Conservation (phyloP, 2,329 filamentous ascomycete species). For the Penicillium sp. region DNA sequence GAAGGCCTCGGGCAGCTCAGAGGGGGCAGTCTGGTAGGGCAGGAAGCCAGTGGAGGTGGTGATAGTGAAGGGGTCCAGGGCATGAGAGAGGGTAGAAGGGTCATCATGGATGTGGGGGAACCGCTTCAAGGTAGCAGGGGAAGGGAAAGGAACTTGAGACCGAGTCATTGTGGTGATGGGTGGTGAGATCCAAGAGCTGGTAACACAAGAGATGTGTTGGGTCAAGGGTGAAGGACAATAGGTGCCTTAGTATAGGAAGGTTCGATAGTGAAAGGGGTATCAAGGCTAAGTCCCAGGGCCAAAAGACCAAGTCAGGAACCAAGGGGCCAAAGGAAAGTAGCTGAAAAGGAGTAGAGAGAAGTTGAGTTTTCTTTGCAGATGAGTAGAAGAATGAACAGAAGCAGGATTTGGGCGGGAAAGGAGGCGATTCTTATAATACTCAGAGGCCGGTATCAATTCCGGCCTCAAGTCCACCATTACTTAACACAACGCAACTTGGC, state of each 20-base stretch:
- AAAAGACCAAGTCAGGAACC: conserved; percentile 19
- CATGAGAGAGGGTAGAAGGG: conserved; percentile 42
- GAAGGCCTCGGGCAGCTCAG: conserved; percentile 71
- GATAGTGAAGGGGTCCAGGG: conserved; percentile 51
- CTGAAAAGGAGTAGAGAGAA: conserved; percentile 17
- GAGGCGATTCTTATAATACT: conserved; percentile 45
- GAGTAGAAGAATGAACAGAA: conserved; percentile 20
- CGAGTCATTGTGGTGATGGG: conserved; percentile 37
- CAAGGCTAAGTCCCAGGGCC: conserved; percentile 8
- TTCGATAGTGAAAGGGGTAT: conserved; percentile 4
- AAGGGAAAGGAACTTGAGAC: conserved; percentile 33
- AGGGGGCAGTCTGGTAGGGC: conserved; percentile 42
- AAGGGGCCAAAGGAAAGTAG: conserved; percentile 14
- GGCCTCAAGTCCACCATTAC: conserved; percentile 45
- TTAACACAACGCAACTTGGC: conserved; percentile 33
- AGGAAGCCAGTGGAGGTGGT: conserved; percentile 50
- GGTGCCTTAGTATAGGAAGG: background rate
- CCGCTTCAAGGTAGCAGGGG: conserved; percentile 37
- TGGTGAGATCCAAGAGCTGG: background rate
- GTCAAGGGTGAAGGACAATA: background rate
- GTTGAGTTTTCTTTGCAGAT: conserved; percentile 12
- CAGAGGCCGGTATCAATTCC: conserved; percentile 50
- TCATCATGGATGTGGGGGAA: conserved; percentile 50
- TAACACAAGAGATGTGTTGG: background rate
- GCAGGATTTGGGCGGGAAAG: conserved; percentile 30